A percentile compares a stretch with the other conserved stretches of the same genome.
Conservation (phyloP, 1,284 basidiomycete species). For the Microbotryum scabiosae region DNA sequence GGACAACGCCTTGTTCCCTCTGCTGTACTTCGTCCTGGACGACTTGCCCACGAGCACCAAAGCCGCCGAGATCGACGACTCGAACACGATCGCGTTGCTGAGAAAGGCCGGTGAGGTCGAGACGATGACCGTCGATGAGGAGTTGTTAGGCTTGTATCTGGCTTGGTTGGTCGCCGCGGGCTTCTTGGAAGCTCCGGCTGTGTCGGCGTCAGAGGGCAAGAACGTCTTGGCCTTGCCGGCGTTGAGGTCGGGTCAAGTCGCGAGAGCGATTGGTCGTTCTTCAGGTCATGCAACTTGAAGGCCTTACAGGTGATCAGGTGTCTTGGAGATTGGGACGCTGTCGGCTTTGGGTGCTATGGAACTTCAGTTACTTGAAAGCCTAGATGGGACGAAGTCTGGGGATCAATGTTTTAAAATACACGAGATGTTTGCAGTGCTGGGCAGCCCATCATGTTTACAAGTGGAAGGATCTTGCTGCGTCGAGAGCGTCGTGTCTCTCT, state of each 20-base stretch:
- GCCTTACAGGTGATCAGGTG: too few species aligned
- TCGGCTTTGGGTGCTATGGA: too few species aligned
- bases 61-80: slow-evolving; percentile 81
- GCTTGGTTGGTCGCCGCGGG: slow-evolving; percentile 83
- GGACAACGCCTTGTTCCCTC: slow-evolving; percentile 94
- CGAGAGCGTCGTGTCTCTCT: too few species aligned
- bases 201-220: slow-evolving; percentile 1
- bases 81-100: slow-evolving; percentile 65
- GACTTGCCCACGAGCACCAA: slow-evolving; percentile 96
- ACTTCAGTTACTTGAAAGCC: too few species aligned
- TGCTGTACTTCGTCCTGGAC: slow-evolving; percentile 93
- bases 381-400: too few species aligned
- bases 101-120: slow-evolving; percentile 45
- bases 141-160: slow-evolving; percentile 78
- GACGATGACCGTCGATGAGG: slow-evolving; percentile 61
- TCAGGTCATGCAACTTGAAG: not conserved
- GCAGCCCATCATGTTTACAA: too few species aligned
- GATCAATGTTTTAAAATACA: too few species aligned
- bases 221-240: slow-evolving; percentile 15
- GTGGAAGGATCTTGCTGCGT: too few species aligned
- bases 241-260: slow-evolving; percentile 15
- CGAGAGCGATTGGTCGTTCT: slow-evolving; percentile 23
- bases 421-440: too few species aligned
- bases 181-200: slow-evolving; percentile 65
- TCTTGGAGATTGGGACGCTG: too few species aligned